Percentiles rank a stretch among this genome's conserved stretches.
Evolutionary conservation across 805 yeast genomes (phyloP).

Genomic region (Trichomonascus vanleenenianus): DNA sequence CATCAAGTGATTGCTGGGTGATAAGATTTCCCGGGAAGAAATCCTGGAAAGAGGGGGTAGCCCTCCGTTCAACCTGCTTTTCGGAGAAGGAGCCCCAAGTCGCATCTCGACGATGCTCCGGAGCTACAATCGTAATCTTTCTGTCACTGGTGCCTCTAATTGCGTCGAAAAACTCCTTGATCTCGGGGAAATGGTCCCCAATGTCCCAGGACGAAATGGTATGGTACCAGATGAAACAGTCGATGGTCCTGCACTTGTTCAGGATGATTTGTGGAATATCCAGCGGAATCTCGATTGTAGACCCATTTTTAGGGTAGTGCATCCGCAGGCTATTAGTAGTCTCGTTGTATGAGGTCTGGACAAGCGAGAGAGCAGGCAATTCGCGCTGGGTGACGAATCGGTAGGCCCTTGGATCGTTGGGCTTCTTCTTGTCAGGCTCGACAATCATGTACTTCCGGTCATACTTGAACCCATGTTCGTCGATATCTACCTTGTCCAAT

Average conservation of each 20-base stretch:
- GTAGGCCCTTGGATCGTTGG: slow-evolving; percentile 6
- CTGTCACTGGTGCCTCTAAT: not conserved
- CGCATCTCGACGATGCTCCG: slow-evolving; percentile 19
- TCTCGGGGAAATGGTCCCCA: slow-evolving; percentile 15
- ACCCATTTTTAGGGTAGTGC: slow-evolving; percentile 12
- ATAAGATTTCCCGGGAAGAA: slow-evolving; percentile 26
- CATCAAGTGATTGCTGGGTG: slow-evolving; percentile 21
- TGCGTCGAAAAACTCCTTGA: slow-evolving; percentile 9
- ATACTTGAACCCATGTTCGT: slow-evolving; percentile 25
- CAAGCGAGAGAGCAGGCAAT: slow-evolving; percentile 21
- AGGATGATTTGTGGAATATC: slow-evolving; percentile 7
- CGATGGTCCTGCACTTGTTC: slow-evolving; percentile 6
- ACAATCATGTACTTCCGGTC: slow-evolving; percentile 29
- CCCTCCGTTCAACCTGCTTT: slow-evolving; percentile 9
- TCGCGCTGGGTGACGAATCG: slow-evolving; percentile 26
- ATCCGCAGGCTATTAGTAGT: slow-evolving; percentile 10
- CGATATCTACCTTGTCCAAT: slow-evolving; percentile 21
- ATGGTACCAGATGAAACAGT: slow-evolving; percentile 24
- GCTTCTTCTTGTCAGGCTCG: slow-evolving; percentile 8
- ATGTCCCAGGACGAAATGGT: slow-evolving; percentile 21
- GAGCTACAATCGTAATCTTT: slow-evolving; percentile 19
- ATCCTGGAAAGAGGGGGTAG: slow-evolving; percentile 25
- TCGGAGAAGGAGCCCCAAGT: slow-evolving; percentile 13
- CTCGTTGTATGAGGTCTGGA: slow-evolving; percentile 16
- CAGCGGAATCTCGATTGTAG: slow-evolving; percentile 14